Evolutionary conservation across 2,329 filamentous ascomycete genomes (phyloP), one percentile per base, ranked within the genome.

Genomic region (Pezicula neosporulosa): DNA sequence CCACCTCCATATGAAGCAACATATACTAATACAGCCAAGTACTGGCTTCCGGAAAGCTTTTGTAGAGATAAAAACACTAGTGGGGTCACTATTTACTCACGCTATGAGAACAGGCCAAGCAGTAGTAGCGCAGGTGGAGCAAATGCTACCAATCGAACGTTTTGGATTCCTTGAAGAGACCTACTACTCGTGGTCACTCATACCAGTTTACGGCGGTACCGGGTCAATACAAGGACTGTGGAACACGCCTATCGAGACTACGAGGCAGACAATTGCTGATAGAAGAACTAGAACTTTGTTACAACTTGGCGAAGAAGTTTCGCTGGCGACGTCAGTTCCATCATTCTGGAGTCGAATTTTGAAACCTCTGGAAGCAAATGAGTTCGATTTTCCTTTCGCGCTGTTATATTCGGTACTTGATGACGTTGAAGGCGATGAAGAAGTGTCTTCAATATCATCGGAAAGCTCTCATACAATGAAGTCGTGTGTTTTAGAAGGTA

Each of bases 231-330:
- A 88, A 52, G 89, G 87, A 1, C 67, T 93, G 0, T 92, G 90
- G 66, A 92, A 92, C 62, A 87, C 88, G 1, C 81, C 86, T 0
- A 92, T 92, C 56, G 89, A 93, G 58, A 90, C 90, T 61, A 93
- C 89, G 1, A 72, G 85, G 24, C 78, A 87, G 30, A 88, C 87
- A 60, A 81, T 93, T 52, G 87, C 84, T 7, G 86, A 90, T 69
- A 74, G 89, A 46, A 79, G 88, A 36, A 90, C 91, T 86, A 75
- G 89, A 24, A 90, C 87, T 0, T 71, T 94, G 33, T 78, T 87
- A 15, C 86, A 89, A 62, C 80, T 93, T 21, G 87, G 88, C 43
- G 87, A 92, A 68, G 81, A 81, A 52, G 90, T 86, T 5, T 82
- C 86, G 3, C 73, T 81, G 10, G 87, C 89, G 15, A 78, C 85